These are phyloP conservation scores for Monosporozyma servazzii DNA, from an alignment of 805 yeast genomes.

Conservation along the genomic window DNA sequence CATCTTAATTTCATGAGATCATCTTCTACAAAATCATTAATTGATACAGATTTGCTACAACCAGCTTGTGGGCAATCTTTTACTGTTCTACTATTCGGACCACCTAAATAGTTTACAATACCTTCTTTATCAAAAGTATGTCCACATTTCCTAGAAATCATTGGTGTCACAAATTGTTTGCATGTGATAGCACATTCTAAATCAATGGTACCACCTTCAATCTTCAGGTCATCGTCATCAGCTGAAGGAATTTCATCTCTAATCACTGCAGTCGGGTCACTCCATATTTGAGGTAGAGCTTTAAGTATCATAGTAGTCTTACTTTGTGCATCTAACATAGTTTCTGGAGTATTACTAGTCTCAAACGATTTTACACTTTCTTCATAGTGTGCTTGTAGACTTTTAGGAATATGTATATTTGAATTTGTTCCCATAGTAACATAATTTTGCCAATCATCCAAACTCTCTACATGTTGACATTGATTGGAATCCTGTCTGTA, in stretches of 20 bases:
- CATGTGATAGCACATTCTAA: conserved; percentile 60
- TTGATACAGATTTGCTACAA: conserved; percentile 34
- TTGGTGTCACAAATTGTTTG: conserved; percentile 43
- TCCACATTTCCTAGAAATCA: conserved; percentile 44
- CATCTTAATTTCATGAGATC: conserved; percentile 49
- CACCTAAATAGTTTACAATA: conserved; percentile 30
- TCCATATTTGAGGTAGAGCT: conserved; percentile 33
- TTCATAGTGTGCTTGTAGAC: background rate
- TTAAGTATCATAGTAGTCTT: background rate
- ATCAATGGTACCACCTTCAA: conserved; percentile 65
- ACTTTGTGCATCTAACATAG: background rate
- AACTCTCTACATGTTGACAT: background rate
- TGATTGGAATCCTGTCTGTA: conserved; percentile 2
- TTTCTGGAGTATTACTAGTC: conserved; percentile 5
- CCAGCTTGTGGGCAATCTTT: conserved; percentile 53
- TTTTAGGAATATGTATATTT: background rate
- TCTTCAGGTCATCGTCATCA: conserved; percentile 52
- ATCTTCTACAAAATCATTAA: conserved; percentile 38
- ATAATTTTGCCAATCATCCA: conserved; percentile 12
- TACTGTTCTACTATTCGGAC: conserved; percentile 2
- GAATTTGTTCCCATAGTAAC: background rate
- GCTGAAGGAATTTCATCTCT: conserved; percentile 33
- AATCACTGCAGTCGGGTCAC: conserved; percentile 53
- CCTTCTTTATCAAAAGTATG: conserved; percentile 53
- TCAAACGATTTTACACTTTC: conserved; percentile 3